Conservation (phyloP, 495 filamentous ascomycete genomes). For the Talaromyces adpressus region DNA sequence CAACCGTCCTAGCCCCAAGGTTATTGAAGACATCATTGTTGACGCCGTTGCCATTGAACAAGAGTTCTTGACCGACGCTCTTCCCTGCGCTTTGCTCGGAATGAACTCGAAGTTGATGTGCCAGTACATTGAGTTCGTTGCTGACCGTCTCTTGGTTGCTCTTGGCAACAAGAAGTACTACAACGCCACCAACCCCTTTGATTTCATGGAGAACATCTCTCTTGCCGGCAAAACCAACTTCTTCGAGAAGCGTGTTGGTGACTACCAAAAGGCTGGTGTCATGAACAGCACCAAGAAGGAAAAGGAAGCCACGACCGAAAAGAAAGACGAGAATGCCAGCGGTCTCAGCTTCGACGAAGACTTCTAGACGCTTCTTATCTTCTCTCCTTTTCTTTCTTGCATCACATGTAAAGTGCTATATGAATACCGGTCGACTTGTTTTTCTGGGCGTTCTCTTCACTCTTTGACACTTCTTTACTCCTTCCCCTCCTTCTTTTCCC, state of each 20-base stretch:
- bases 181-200: slow-evolving; percentile 90
- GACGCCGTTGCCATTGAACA: slow-evolving; percentile 94
- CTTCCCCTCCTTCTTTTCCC: background rate
- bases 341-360: slow-evolving; percentile 95
- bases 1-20: slow-evolving; percentile 74
- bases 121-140: slow-evolving; percentile 99
- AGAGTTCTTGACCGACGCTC: slow-evolving; percentile 94
- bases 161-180: slow-evolving; percentile 93
- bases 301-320: slow-evolving; percentile 45
- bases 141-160: slow-evolving; percentile 85
- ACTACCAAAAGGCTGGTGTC: slow-evolving; percentile 99
- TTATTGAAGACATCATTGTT: slow-evolving; percentile 79
- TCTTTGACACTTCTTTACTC: slow-evolving; percentile 7
- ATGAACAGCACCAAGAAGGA: slow-evolving; percentile 90
- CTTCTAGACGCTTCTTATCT: slow-evolving; percentile 56
- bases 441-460: background rate
- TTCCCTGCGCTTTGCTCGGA: slow-evolving; percentile 85
- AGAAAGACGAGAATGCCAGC: slow-evolving; percentile 55
- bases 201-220: slow-evolving; percentile 99
- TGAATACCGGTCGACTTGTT: background rate
- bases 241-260: slow-evolving; percentile 99
- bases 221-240: slow-evolving; percentile 99
- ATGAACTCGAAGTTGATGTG: slow-evolving; percentile 98
- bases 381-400: slow-evolving; percentile 14
- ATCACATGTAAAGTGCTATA: slow-evolving; percentile 9